These are phyloP conservation scores for Blastocystis sp. DNA, from an alignment of 352 stramenopile species.

Conservation along the genomic window DNA sequence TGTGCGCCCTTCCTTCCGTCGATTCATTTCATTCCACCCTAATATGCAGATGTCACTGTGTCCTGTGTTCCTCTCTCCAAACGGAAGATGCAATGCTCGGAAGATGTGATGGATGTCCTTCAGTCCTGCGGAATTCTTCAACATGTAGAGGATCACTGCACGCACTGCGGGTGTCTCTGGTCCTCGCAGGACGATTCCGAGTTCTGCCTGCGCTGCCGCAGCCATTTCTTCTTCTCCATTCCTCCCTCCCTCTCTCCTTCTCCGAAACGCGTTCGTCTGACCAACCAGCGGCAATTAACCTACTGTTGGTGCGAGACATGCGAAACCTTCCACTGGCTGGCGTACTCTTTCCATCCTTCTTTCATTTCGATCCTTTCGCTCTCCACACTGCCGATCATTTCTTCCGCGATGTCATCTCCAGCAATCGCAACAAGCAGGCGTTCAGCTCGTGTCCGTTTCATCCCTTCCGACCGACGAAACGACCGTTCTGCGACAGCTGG, in stretches of 20 bases:
- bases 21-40: neutral
- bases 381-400: neutral
- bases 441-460: neutral
- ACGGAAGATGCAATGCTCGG: neutral
- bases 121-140: neutral
- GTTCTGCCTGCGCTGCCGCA: neutral
- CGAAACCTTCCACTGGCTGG: neutral
- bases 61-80: neutral
- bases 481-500: neutral
- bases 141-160: neutral
- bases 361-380: neutral
- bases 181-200: neutral
- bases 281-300: neutral
- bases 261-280: neutral
- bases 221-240: neutral
- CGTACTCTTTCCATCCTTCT: neutral
- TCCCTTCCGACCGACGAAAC: neutral
- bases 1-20: neutral
- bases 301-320: neutral
- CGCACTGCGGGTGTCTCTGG: neutral
- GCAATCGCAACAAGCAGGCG: neutral
- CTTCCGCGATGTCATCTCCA: neutral
- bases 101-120: neutral
- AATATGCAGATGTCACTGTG: neutral
- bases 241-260: neutral